A percentile compares a stretch with the other conserved stretches of the same genome.
Conservation (phyloP, 2,329 filamentous ascomycete genomes). For the Fusarium ambrosium region DNA sequence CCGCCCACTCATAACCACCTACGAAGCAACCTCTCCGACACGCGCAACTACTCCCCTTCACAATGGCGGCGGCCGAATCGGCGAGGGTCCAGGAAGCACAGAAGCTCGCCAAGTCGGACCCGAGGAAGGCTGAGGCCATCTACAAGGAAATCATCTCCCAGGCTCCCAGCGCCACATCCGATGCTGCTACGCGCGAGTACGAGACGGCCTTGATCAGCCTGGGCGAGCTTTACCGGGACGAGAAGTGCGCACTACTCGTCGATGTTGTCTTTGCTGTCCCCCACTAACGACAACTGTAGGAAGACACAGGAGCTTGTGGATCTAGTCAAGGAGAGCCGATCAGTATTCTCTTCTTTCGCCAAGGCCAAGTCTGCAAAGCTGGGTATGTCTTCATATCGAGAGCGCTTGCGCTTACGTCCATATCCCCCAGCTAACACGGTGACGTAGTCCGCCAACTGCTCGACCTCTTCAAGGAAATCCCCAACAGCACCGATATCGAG, state of each 20-base stretch:
- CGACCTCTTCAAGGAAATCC: slow-evolving; percentile 93
- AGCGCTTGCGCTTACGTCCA: background rate
- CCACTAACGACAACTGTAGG: slow-evolving; percentile 58
- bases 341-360: slow-evolving; percentile 93
- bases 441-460: slow-evolving; percentile 89
- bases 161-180: slow-evolving; percentile 84
- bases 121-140: slow-evolving; percentile 85
- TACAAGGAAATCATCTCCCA: slow-evolving; percentile 93
- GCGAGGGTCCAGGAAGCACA: slow-evolving; percentile 88
- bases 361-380: slow-evolving; percentile 99
- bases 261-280: slow-evolving; percentile 5
- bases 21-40: slow-evolving; percentile 11
- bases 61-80: slow-evolving; percentile 71
- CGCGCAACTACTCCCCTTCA: slow-evolving; percentile 37
- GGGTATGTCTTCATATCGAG: slow-evolving; percentile 69
- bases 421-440: slow-evolving; percentile 30
- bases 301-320: slow-evolving; percentile 88
- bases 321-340: slow-evolving; percentile 89
- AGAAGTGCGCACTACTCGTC: slow-evolving; percentile 70
- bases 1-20: slow-evolving; percentile 11
- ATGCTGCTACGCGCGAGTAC: slow-evolving; percentile 90
- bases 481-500: slow-evolving; percentile 94
- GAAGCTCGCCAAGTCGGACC: slow-evolving; percentile 83
- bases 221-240: slow-evolving; percentile 92
- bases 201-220: slow-evolving; percentile 89